These are phyloP conservation scores for Viola pubescens DNA, from an alignment of 441 rosid species.

Conservation along the genomic window DNA sequence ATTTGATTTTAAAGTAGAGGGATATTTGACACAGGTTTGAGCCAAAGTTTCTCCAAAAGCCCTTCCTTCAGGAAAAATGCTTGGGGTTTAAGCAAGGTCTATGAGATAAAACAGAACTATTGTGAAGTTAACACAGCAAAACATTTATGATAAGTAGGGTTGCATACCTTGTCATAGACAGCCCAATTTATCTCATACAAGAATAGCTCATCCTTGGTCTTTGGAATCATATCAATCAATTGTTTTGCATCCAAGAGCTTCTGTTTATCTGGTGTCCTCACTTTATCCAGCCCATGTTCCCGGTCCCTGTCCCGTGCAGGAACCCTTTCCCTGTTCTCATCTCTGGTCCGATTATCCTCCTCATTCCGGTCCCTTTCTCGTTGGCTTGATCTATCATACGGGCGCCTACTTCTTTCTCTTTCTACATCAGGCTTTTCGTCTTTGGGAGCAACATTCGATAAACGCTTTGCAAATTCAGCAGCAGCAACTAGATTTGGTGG, in stretches of 20 bases:
- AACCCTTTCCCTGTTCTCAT: constrained; percentile 42
- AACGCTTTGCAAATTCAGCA: constrained; percentile 91
- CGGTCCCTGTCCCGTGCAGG: constrained; percentile 51
- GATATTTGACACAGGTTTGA: neutral
- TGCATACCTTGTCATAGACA: constrained; percentile 75
- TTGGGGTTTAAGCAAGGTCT: too few relatives aligned
- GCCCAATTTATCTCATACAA: constrained; percentile 89
- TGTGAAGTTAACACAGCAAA: neutral
- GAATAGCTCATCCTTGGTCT: constrained; percentile 93
- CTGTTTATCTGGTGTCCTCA: constrained; percentile 64
- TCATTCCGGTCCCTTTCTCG: constrained; percentile 59
- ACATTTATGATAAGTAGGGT: neutral
- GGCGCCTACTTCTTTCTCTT: constrained; percentile 72
- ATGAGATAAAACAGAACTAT: too few relatives aligned
- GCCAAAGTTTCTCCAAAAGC: neutral
- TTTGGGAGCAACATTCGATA: constrained; percentile 57
- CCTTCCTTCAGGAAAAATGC: too few relatives aligned
- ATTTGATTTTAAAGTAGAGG: neutral
- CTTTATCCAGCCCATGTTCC: constrained; percentile 54
- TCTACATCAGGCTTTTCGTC: constrained; percentile 69
- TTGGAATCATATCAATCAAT: constrained; percentile 94
- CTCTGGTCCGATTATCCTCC: constrained; percentile 40
- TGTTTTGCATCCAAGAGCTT: constrained; percentile 94
- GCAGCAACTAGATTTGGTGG: constrained; percentile 87
- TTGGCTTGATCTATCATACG: constrained; percentile 61